phyloP scores from a whole-genome alignment of 2,329 filamentous ascomycete genomes.

The Monosporascus ibericus region DNA sequence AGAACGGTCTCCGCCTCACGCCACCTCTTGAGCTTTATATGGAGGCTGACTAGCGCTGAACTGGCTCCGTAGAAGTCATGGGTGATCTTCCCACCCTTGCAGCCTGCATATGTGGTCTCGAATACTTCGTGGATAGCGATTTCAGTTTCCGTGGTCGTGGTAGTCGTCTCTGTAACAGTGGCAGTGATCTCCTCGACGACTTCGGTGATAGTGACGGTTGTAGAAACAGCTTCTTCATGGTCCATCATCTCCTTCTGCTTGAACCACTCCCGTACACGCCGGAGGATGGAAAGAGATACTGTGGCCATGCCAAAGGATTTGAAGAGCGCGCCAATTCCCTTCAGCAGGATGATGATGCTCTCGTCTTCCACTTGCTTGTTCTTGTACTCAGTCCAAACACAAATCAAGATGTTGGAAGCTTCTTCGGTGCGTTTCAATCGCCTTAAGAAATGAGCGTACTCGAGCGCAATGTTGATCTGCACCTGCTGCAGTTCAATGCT shows the following conservation, averaged over 20 bases:
- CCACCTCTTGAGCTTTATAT: slow-evolving; percentile 27
- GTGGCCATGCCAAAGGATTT: slow-evolving; percentile 26
- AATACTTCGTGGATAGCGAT: slow-evolving; percentile 28
- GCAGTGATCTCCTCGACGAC: slow-evolving; percentile 33
- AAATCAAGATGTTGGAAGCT: slow-evolving; percentile 32
- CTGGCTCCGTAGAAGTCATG: slow-evolving; percentile 29
- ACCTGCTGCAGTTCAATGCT: slow-evolving; percentile 28
- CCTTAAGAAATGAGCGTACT: slow-evolving; percentile 30
- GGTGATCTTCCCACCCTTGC: slow-evolving; percentile 27
- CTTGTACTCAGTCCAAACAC: slow-evolving; percentile 35
- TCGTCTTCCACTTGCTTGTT: slow-evolving; percentile 26
- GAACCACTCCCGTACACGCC: slow-evolving; percentile 33
- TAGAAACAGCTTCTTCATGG: slow-evolving; percentile 27
- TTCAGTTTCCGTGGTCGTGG: slow-evolving; percentile 28
- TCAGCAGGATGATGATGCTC: slow-evolving; percentile 28
- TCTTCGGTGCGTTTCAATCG: slow-evolving; percentile 27
- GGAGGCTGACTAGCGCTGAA: slow-evolving; percentile 27
- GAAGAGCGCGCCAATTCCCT: slow-evolving; percentile 29
- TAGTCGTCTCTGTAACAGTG: slow-evolving; percentile 27
- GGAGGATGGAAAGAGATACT: slow-evolving; percentile 29
- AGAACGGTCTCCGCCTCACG: slow-evolving; percentile 28
- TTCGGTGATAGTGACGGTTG: slow-evolving; percentile 31
- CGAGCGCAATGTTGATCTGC: slow-evolving; percentile 32
- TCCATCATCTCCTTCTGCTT: slow-evolving; percentile 26
- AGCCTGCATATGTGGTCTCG: slow-evolving; percentile 29